phyloP scores from a whole-genome alignment of 495 filamentous ascomycete genomes.

The Hyaloscypha hepaticicola region DNA sequence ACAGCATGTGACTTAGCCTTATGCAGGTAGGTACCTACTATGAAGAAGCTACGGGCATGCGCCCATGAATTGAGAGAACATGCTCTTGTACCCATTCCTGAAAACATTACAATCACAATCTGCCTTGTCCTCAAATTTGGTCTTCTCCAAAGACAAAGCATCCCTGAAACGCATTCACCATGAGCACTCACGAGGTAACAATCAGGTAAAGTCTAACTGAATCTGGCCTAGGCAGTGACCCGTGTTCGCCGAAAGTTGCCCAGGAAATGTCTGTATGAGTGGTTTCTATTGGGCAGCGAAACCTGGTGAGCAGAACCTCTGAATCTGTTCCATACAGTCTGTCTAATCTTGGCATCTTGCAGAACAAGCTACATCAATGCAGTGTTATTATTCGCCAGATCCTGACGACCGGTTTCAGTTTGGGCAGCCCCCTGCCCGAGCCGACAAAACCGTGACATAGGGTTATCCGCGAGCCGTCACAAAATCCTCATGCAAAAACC shows the following conservation, averaged over 20 bases:
- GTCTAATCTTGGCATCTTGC: too few relatives aligned
- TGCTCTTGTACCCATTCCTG: not conserved
- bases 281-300: too few relatives aligned
- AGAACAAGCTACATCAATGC: too few relatives aligned
- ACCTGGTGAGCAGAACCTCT: too few relatives aligned
- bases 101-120: not conserved
- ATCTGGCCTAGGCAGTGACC: conserved; percentile 1
- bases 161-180: not conserved
- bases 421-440: too few relatives aligned
- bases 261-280: too few relatives aligned
- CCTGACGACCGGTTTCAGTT: too few relatives aligned
- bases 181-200: not conserved
- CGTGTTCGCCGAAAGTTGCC: too few relatives aligned
- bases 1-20: not conserved
- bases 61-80: not conserved
- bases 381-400: too few relatives aligned
- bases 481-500: conserved; percentile 8
- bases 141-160: not conserved
- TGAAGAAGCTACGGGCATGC: too few relatives aligned
- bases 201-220: not conserved
- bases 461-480: conserved; percentile 3
- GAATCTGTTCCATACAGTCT: too few relatives aligned
- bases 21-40: not conserved
- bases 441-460: conserved; percentile 6
- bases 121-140: not conserved